Conservation (phyloP, 2,329 filamentous ascomycete genomes). For the Zasmidium angulare region DNA sequence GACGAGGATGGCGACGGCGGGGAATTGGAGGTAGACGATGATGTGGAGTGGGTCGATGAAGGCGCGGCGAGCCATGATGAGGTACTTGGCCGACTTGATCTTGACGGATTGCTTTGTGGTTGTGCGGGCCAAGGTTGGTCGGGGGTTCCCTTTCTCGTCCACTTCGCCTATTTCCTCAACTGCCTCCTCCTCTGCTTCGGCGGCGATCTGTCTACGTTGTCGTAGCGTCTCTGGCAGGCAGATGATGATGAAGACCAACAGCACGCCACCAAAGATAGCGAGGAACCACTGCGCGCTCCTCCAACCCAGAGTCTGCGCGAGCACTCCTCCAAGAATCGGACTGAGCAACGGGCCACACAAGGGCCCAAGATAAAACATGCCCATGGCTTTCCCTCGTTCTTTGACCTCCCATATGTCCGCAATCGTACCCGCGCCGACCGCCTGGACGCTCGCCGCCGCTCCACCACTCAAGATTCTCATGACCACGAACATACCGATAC, state of each 20-base stretch:
- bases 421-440: conserved; percentile 80
- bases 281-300: conserved; percentile 77
- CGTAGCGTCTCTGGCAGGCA: conserved; percentile 64
- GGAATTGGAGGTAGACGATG: conserved; percentile 70
- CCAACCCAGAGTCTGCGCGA: conserved; percentile 72
- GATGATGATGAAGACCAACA: conserved; percentile 59
- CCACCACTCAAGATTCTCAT: conserved; percentile 74
- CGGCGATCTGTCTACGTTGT: conserved; percentile 30
- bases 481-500: conserved; percentile 73
- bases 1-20: conserved; percentile 71
- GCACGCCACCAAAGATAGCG: conserved; percentile 64
- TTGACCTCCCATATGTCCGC: conserved; percentile 75
- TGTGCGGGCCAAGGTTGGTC: conserved; percentile 44
- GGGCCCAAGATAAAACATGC: conserved; percentile 78
- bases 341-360: conserved; percentile 71
- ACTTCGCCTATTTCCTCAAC: conserved; percentile 22
- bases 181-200: conserved; percentile 30
- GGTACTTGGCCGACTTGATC: conserved; percentile 55
- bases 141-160: conserved; percentile 24
- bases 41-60: conserved; percentile 73
- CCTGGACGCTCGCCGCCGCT: conserved; percentile 76
- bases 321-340: conserved; percentile 72
- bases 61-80: conserved; percentile 56
- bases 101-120: conserved; percentile 63
- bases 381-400: conserved; percentile 77